Conservation (phyloP, 257 asterid genomes). For the Jacaranda copaia region DNA sequence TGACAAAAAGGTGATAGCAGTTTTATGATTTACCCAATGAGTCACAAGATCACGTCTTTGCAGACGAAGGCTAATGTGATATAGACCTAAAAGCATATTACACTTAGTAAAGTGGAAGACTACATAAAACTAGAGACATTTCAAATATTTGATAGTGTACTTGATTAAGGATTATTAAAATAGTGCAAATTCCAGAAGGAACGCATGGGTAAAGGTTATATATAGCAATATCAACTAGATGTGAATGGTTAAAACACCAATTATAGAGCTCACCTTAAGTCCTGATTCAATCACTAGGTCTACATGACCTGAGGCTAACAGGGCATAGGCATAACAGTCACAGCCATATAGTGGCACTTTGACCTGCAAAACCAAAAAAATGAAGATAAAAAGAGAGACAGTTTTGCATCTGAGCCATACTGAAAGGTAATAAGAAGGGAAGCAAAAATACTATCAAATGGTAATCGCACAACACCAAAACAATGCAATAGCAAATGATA, state of each 20-base stretch:
- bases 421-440: not conserved
- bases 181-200: not conserved
- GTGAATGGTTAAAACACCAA: slow-evolving; percentile 6
- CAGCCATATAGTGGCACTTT: slow-evolving; percentile 98
- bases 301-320: slow-evolving; percentile 87
- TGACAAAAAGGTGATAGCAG: slow-evolving; percentile 21
- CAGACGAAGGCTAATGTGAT: not conserved
- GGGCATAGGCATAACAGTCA: slow-evolving; percentile 97
- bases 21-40: slow-evolving; percentile 13
- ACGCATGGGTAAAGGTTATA: not conserved
- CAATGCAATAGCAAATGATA: not conserved
- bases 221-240: not conserved
- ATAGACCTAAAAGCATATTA: not conserved
- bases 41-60: slow-evolving; percentile 18
- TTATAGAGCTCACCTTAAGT: slow-evolving; percentile 68
- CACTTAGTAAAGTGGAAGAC: not conserved
- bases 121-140: slow-evolving; percentile 13
- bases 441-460: not conserved
- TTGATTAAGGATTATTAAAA: no score
- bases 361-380: slow-evolving; percentile 60
- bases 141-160: no score
- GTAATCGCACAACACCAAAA: not conserved
- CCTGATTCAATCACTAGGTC: slow-evolving; percentile 96
- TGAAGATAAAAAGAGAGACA: not conserved
- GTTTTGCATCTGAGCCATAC: not conserved